Percentiles rank a stretch among this genome's conserved stretches.
Conservation (phyloP, 1,284 basidiomycete species). For the Irpex sp. region DNA sequence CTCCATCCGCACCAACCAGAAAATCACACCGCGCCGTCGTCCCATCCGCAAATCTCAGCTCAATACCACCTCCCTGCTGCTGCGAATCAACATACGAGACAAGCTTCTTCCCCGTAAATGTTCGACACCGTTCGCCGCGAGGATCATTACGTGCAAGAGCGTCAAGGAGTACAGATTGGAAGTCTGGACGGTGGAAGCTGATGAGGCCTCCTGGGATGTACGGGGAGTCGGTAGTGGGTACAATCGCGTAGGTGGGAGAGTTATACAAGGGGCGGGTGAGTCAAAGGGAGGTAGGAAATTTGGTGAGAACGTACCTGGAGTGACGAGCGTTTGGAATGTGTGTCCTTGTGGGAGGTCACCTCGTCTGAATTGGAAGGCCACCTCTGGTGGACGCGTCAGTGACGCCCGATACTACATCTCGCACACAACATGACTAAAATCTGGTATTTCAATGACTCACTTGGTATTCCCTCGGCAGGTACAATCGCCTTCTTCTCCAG, state of each 20-base stretch:
- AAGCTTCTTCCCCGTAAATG: constrained; percentile 36
- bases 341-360: constrained; percentile 30
- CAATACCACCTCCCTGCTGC: constrained; percentile 19
- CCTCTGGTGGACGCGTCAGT: constrained; percentile 14
- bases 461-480: constrained; percentile 20
- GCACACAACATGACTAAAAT: not conserved
- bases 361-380: constrained; percentile 30
- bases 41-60: constrained; percentile 42
- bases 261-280: not conserved
- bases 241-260: too few species aligned
- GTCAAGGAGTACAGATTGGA: constrained; percentile 36
- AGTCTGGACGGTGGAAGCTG: constrained; percentile 40
- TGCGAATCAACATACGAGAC: constrained; percentile 26
- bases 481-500: constrained; percentile 21
- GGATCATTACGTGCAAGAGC: constrained; percentile 17
- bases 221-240: too few species aligned
- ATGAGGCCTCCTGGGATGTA: constrained; percentile 33
- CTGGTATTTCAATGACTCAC: constrained; percentile 12
- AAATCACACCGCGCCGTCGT: constrained; percentile 38
- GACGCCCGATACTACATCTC: not conserved
- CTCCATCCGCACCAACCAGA: constrained; percentile 26
- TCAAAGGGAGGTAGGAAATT: not conserved
- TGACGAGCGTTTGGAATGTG: constrained; percentile 24
- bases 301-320: constrained; percentile 24
- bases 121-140: constrained; percentile 22